Conservation (phyloP, 1,284 basidiomycete species). For the Cryptococcus sp. region DNA sequence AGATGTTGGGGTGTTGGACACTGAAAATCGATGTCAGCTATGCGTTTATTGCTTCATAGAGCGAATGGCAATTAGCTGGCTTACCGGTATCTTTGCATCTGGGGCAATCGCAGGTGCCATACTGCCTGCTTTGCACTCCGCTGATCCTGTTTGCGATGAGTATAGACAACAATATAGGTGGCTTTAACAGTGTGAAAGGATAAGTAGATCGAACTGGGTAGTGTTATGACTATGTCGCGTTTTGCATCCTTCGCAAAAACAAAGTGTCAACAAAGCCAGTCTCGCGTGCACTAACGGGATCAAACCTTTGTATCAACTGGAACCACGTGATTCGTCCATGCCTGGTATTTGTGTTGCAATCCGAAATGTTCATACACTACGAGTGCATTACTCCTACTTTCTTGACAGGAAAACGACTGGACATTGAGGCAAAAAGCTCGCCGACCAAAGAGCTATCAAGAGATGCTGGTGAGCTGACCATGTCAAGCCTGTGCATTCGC, state of each 20-base stretch:
- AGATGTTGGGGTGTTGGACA: slow-evolving; percentile 49
- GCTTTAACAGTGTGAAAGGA: neutral
- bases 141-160: neutral
- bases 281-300: slow-evolving; percentile 1
- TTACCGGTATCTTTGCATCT: slow-evolving; percentile 47
- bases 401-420: neutral
- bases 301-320: neutral
- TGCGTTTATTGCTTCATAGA: neutral
- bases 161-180: neutral
- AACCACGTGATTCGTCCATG: too few species aligned
- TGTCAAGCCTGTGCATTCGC: neutral
- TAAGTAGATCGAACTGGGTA: neutral
- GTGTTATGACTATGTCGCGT: neutral
- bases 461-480: neutral
- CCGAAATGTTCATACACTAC: too few species aligned
- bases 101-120: slow-evolving; percentile 38
- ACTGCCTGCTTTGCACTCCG: neutral
- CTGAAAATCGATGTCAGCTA: slow-evolving; percentile 22
- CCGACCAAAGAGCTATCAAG: neutral
- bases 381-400: neutral
- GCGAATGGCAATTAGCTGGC: slow-evolving; percentile 3
- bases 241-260: neutral
- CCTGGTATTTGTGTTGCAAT: too few species aligned
- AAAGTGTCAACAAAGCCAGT: slow-evolving; percentile 9
- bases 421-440: too few species aligned